A percentile compares a stretch with the other conserved stretches of the same genome.
Evolutionary conservation across 2,329 filamentous ascomycete species (phyloP).

Genomic region (Sporothrix brasiliensis): DNA sequence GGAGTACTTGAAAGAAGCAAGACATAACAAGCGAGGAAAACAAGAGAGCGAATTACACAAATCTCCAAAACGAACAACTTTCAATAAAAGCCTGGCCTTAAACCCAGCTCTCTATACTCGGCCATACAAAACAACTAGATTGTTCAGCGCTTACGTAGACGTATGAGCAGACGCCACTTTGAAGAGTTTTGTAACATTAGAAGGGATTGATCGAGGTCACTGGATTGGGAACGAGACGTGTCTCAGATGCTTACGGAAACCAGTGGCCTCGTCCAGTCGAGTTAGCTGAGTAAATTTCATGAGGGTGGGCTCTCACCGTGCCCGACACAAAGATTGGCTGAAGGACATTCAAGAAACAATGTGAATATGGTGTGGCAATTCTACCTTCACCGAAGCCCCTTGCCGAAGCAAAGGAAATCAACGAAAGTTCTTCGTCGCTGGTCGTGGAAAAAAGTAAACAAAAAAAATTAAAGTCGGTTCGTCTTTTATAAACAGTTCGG

Average conservation of each 20-base stretch:
- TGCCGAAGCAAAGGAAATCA: not conserved
- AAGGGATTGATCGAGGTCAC: not conserved
- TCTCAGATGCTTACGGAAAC: constrained; percentile 12
- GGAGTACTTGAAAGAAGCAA: no score
- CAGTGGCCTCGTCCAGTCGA: no score
- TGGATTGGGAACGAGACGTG: not conserved
- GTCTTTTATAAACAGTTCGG: constrained; percentile 8
- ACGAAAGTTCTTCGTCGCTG: no score
- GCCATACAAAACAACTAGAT: no score
- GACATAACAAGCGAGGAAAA: no score
- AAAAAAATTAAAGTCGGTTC: constrained; percentile 20
- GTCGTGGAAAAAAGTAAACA: not conserved
- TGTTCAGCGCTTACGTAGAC: not conserved
- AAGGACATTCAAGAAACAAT: no score
- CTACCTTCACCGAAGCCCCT: not conserved
- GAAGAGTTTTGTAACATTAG: not conserved
- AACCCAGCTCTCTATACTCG: no score
- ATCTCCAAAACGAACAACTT: no score
- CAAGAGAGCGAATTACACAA: no score
- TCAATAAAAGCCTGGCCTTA: no score
- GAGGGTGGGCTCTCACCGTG: not conserved
- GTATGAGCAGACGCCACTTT: not conserved
- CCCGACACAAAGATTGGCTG: not conserved
- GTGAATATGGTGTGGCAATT: not conserved
- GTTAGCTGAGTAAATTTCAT: not conserved